phyloP scores from a whole-genome alignment of 2,329 filamentous ascomycete genomes.

The Colletotrichum salicis region DNA sequence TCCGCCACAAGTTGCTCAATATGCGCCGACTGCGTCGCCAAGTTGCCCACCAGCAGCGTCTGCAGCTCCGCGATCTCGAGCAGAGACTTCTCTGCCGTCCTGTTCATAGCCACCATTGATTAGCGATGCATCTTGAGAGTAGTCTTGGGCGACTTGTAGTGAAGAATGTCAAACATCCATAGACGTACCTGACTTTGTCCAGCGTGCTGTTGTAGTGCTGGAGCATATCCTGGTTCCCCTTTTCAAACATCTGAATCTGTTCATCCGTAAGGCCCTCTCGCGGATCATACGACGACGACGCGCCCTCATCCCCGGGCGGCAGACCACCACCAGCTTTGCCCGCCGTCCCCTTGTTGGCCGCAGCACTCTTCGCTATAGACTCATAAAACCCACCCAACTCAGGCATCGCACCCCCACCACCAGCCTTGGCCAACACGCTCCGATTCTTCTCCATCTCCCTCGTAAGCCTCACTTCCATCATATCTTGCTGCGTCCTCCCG shows the following conservation, averaged over 20 bases:
- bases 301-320: conserved; percentile 38
- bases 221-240: conserved; percentile 92
- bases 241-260: conserved; percentile 91
- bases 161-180: background rate
- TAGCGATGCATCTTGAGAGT: background rate
- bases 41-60: conserved; percentile 85
- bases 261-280: conserved; percentile 76
- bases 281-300: conserved; percentile 37
- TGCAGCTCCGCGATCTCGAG: conserved; percentile 94
- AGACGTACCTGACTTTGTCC: conserved; percentile 89
- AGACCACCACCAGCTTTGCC: conserved; percentile 38
- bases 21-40: conserved; percentile 85
- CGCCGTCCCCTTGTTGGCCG: conserved; percentile 33
- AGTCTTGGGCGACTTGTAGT: background rate
- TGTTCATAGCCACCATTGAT: conserved; percentile 48
- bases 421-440: conserved; percentile 81
- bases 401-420: conserved; percentile 45
- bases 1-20: conserved; percentile 91
- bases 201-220: conserved; percentile 94
- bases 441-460: conserved; percentile 90
- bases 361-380: conserved; percentile 35
- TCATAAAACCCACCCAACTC: conserved; percentile 38
- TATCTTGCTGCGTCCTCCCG: conserved; percentile 81
- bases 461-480: conserved; percentile 91
- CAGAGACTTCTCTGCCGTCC: conserved; percentile 88